A percentile compares a stretch with the other conserved stretches of the same genome.
These are phyloP conservation scores for Amanita brunnescens DNA, from an alignment of 768 basidiomycete species.

Conservation along the genomic window DNA sequence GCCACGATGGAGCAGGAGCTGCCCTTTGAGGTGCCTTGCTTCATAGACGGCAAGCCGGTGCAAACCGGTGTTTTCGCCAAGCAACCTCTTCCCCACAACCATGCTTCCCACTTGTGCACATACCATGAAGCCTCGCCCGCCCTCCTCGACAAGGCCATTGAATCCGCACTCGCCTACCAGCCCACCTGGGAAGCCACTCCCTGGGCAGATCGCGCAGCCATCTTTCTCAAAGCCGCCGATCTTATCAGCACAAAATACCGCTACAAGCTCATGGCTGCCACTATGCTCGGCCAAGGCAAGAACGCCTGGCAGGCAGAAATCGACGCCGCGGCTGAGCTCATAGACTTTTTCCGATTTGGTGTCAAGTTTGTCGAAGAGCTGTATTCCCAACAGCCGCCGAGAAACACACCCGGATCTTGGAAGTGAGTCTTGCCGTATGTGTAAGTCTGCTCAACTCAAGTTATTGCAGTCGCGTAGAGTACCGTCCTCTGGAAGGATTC, in stretches of 20 bases:
- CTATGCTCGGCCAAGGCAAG: constrained; percentile 98
- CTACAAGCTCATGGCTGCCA: constrained; percentile 91
- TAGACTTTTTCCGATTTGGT: constrained; percentile 94
- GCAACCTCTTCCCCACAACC: constrained; percentile 82
- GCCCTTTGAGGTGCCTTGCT: constrained; percentile 89
- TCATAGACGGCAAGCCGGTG: constrained; percentile 87
- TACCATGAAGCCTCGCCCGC: constrained; percentile 86
- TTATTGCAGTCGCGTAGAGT: constrained; percentile 80
- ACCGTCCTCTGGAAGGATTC: constrained; percentile 97
- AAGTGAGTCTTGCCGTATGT: constrained; percentile 66
- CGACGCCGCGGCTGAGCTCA: constrained; percentile 94
- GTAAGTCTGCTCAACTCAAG: no score
- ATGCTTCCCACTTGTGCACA: constrained; percentile 68
- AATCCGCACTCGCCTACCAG: constrained; percentile 82
- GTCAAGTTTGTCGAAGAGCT: constrained; percentile 96
- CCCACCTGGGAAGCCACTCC: constrained; percentile 88
- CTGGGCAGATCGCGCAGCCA: constrained; percentile 95
- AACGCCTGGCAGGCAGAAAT: constrained; percentile 99
- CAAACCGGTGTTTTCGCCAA: constrained; percentile 71
- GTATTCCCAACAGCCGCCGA: constrained; percentile 82
- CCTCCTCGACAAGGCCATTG: constrained; percentile 71
- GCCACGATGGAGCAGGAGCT: constrained; percentile 71
- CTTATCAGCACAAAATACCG: constrained; percentile 93
- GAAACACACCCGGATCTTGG: constrained; percentile 84
- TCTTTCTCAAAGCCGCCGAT: constrained; percentile 98